phyloP scores from a whole-genome alignment of 1,284 basidiomycete genomes.

The Acaromyces ingoldii region DNA sequence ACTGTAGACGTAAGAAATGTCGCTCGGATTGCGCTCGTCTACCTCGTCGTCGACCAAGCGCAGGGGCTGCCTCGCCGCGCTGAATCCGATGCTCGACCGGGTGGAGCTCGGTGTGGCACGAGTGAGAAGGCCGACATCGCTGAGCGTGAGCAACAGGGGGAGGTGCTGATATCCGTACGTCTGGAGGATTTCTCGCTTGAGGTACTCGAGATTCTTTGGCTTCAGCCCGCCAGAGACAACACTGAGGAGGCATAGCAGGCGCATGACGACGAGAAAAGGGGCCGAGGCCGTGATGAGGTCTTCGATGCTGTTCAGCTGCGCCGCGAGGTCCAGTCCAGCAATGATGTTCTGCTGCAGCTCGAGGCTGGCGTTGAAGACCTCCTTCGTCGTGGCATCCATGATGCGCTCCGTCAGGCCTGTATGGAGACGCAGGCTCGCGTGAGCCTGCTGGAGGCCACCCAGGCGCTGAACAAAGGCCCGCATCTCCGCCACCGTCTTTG shows the following conservation, averaged over 20 bases:
- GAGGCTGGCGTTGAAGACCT: slow-evolving; percentile 81
- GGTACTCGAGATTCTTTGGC: slow-evolving; percentile 73
- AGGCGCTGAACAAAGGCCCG: slow-evolving; percentile 92
- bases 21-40: slow-evolving; percentile 68
- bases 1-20: slow-evolving; percentile 92
- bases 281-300: slow-evolving; percentile 38
- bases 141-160: slow-evolving; percentile 74
- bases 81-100: slow-evolving; percentile 7
- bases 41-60: slow-evolving; percentile 84
- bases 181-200: slow-evolving; percentile 90
- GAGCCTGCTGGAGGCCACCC: slow-evolving; percentile 83
- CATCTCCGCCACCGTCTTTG: slow-evolving; percentile 87
- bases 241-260: slow-evolving; percentile 79
- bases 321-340: slow-evolving; percentile 54
- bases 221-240: slow-evolving; percentile 81
- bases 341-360: slow-evolving; percentile 96
- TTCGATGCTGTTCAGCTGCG: slow-evolving; percentile 38
- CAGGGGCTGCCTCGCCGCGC: slow-evolving; percentile 66
- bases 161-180: slow-evolving; percentile 87
- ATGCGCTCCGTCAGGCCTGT: slow-evolving; percentile 89
- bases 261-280: slow-evolving; percentile 53
- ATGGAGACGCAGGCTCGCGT: slow-evolving; percentile 80
- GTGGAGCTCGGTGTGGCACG: slow-evolving; percentile 1
- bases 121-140: slow-evolving; percentile 63
- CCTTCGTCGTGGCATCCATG: slow-evolving; percentile 68